These are phyloP conservation scores for Leishmania arabica DNA, from an alignment of 208 protist species.

Conservation along the genomic window DNA sequence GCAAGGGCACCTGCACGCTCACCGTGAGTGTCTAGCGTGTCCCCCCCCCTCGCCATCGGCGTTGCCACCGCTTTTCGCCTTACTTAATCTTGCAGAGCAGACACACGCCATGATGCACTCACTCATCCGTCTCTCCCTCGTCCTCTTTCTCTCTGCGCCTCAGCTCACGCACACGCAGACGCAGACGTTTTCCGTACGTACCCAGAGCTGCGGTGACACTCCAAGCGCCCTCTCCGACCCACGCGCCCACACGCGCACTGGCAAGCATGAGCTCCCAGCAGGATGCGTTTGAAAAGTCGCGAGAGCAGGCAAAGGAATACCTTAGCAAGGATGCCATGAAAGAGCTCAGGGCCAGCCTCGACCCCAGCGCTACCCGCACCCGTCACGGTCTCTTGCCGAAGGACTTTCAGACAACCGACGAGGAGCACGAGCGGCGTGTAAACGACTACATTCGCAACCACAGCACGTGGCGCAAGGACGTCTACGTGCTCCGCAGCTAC, in stretches of 20 bases:
- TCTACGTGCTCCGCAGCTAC: constrained; percentile 60
- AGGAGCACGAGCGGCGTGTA: constrained; percentile 61
- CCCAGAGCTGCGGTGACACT: background rate
- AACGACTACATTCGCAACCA: constrained; percentile 63
- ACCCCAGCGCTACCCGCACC: constrained; percentile 45
- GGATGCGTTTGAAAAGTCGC: constrained; percentile 23
- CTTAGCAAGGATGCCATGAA: constrained; percentile 65
- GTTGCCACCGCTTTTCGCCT: background rate
- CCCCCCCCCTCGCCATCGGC: background rate
- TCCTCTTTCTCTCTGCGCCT: background rate
- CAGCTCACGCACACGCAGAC: background rate
- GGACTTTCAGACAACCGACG: constrained; percentile 57
- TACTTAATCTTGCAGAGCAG: background rate
- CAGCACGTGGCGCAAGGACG: constrained; percentile 62
- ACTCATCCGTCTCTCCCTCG: background rate
- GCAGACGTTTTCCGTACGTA: background rate
- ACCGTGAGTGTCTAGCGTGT: background rate
- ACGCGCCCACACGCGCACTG: background rate
- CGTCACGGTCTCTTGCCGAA: constrained; percentile 66
- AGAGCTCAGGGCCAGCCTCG: constrained; percentile 43
- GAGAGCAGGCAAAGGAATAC: constrained; percentile 54
- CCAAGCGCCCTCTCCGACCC: background rate
- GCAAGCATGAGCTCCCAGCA: constrained; percentile 1
- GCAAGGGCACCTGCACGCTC: background rate
- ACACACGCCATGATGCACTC: no score